These are phyloP conservation scores for Xylogone sp. DNA, from an alignment of 2,329 filamentous ascomycete species.

Conservation along the genomic window DNA sequence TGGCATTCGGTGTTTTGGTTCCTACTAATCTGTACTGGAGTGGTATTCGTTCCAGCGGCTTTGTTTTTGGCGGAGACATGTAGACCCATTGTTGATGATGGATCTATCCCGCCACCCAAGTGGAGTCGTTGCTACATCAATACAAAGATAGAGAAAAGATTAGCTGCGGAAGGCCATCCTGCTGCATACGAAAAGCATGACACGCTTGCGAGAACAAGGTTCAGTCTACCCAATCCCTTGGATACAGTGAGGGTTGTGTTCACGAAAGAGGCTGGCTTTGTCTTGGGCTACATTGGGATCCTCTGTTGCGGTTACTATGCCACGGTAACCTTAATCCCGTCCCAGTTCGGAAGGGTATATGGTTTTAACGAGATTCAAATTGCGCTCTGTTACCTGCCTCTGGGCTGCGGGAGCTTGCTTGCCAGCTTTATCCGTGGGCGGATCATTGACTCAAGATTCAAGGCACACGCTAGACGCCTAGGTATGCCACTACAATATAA, in stretches of 20 bases:
- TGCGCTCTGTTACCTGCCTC: slow-evolving; percentile 28
- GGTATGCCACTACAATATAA: slow-evolving; percentile 56
- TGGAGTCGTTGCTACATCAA: slow-evolving; percentile 53
- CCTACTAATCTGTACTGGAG: slow-evolving; percentile 37
- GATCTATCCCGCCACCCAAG: slow-evolving; percentile 45
- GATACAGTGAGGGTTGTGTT: background rate
- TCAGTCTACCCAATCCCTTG: background rate
- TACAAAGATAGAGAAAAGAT: slow-evolving; percentile 17
- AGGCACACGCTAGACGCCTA: slow-evolving; percentile 55
- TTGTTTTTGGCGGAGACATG: slow-evolving; percentile 14
- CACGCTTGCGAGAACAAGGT: background rate
- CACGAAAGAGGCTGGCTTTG: background rate
- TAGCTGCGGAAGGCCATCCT: background rate
- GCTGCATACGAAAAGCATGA: background rate
- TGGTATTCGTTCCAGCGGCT: slow-evolving; percentile 23
- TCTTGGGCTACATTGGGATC: slow-evolving; percentile 38
- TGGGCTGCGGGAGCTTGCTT: slow-evolving; percentile 40
- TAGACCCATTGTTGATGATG: slow-evolving; percentile 14
- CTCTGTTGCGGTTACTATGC: slow-evolving; percentile 52
- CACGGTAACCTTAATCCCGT: slow-evolving; percentile 43
- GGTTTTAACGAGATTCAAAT: slow-evolving; percentile 15
- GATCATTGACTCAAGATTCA: slow-evolving; percentile 62
- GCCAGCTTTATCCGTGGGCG: slow-evolving; percentile 49
- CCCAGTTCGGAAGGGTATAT: slow-evolving; percentile 28
- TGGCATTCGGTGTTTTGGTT: slow-evolving; percentile 49